Evolutionary conservation across 2,329 filamentous ascomycete genomes (phyloP).

Genomic region (Davidsoniella neocaledoniae): DNA sequence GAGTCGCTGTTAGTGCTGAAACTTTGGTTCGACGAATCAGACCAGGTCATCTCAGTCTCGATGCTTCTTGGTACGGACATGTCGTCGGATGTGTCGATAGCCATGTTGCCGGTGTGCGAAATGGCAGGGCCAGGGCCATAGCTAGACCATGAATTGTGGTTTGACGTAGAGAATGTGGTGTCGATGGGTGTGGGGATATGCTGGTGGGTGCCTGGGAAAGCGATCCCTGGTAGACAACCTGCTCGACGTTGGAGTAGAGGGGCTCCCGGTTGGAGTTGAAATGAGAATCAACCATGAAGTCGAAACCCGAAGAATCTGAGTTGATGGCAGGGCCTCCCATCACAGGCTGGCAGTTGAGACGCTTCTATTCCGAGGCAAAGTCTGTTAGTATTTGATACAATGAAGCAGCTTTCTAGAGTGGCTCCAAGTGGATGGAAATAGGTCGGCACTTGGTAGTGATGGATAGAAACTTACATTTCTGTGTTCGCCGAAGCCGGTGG

Average conservation of each 20-base stretch:
- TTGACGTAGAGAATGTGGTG: slow-evolving; percentile 37
- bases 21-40: slow-evolving; percentile 16
- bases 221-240: slow-evolving; percentile 6
- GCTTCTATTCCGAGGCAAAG: slow-evolving; percentile 5
- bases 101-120: background rate
- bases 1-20: slow-evolving; percentile 27
- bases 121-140: slow-evolving; percentile 27
- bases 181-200: slow-evolving; percentile 44
- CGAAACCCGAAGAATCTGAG: background rate
- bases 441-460: too few species aligned
- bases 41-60: slow-evolving; percentile 31
- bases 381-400: background rate
- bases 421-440: too few species aligned
- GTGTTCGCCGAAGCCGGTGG: slow-evolving; percentile 10
- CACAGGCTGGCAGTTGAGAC: slow-evolving; percentile 10
- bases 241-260: slow-evolving; percentile 14
- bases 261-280: slow-evolving; percentile 32
- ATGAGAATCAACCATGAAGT: slow-evolving; percentile 15
- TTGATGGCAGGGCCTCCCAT: background rate
- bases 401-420: background rate
- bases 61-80: slow-evolving; percentile 33
- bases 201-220: slow-evolving; percentile 18
- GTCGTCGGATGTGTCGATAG: slow-evolving; percentile 15
- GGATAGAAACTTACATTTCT: slow-evolving; percentile 9
- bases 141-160: slow-evolving; percentile 21